Conservation (phyloP, 306 rosid genomes). For the Malus sylvestris region DNA sequence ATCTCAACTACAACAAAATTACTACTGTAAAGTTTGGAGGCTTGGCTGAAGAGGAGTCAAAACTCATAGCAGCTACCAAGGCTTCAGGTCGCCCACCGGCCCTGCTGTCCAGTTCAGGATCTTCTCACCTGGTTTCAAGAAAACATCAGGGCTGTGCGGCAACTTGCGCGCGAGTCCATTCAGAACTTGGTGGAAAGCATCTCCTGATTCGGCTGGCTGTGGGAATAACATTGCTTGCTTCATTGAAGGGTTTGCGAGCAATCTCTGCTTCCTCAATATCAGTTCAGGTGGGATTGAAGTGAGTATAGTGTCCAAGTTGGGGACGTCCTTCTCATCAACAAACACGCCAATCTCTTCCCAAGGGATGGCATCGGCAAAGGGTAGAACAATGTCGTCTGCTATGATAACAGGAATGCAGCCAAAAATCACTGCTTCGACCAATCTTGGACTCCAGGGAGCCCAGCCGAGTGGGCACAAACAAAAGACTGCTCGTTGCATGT, state of each 20-base stretch:
- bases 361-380: conserved; percentile 97
- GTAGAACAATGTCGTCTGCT: conserved; percentile 93
- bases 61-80: conserved; percentile 1
- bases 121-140: conserved; percentile 64
- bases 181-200: conserved; percentile 88
- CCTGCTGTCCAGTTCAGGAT: conserved; percentile 91
- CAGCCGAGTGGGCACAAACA: conserved; percentile 98
- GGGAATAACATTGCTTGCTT: conserved; percentile 98
- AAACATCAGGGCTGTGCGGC: conserved; percentile 55
- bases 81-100: conserved; percentile 58
- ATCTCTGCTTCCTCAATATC: conserved; percentile 78
- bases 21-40: background rate
- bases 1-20: conserved; percentile 4
- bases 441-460: conserved; percentile 99
- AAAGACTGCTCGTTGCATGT: conserved; percentile 93
- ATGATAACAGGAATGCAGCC: conserved; percentile 98
- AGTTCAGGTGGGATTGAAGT: conserved; percentile 84
- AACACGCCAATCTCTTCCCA: conserved; percentile 96
- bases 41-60: background rate
- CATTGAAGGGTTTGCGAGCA: conserved; percentile 98
- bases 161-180: conserved; percentile 93
- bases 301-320: conserved; percentile 76
- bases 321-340: conserved; percentile 81
- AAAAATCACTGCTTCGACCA: conserved; percentile 93
- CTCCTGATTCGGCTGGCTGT: conserved; percentile 84